Evolutionary conservation across 305 asterid species (phyloP).

Genomic region (Rubia balearica): DNA sequence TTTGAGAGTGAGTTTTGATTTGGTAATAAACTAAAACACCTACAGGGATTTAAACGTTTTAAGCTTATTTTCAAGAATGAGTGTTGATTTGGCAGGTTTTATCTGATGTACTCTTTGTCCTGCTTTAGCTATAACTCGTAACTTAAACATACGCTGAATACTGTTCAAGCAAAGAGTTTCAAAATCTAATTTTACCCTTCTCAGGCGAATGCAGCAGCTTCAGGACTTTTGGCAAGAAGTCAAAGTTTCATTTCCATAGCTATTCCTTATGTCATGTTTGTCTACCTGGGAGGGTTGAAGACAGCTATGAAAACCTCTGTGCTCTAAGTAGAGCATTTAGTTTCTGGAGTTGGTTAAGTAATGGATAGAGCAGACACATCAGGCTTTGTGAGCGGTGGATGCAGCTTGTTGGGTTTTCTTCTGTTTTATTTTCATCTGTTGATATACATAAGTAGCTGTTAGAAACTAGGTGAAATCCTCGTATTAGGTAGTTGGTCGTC

Average conservation of each 20-base stretch:
- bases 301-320: background rate
- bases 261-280: background rate
- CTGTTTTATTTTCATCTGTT: constrained; percentile 13
- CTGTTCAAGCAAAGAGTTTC: background rate
- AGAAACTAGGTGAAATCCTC: constrained; percentile 20
- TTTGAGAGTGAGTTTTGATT: background rate
- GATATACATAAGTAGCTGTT: constrained; percentile 17
- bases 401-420: constrained; percentile 33
- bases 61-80: background rate
- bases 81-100: background rate
- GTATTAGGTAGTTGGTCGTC: constrained; percentile 18
- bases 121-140: background rate
- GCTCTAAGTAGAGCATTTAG: constrained; percentile 4
- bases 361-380: constrained; percentile 93
- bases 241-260: constrained; percentile 3
- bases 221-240: constrained; percentile 19
- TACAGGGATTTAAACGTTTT: background rate
- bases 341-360: constrained; percentile 16
- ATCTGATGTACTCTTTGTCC: background rate
- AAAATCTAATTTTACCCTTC: constrained; percentile 16
- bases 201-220: constrained; percentile 30
- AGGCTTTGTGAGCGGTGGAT: constrained; percentile 91
- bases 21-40: background rate
- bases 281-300: background rate
- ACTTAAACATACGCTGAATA: background rate